Base-by-base conservation (phyloP, 169 alveolate species). In the Cryptosporidium sp. region DNA sequence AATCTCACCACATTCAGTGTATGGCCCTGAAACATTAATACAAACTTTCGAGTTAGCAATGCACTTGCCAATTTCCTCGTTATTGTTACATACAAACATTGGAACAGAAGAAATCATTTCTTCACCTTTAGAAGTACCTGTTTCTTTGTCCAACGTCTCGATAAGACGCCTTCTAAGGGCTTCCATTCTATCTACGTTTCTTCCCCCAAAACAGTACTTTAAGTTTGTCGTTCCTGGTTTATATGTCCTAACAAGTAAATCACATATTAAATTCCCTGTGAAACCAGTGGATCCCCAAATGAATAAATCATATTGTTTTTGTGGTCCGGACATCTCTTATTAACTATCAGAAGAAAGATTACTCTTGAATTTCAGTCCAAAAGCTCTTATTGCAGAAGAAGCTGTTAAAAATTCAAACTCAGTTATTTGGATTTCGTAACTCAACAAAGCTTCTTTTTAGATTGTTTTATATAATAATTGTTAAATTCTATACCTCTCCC, bases 241-340 rank as follows among this genome's bases (percentile, higher is more conserved):
- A n/a, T 62, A 65, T 31, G 89, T 65, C n/a, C 45, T 80, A 6
- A 80, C 89, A 12, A 80, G 41, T 29, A 80, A 55, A 12, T 80
- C 89, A 65, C 89, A 80, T 43, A 80, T 21, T 33, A 80, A 45
- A 65, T 58, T 31, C 18, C 89, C 89, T 10, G 89, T 58, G 21
- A 62, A 80, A 41, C 89, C 89, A 41, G 89, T 80, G n/a, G 69
- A 80, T 67, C 89, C 89, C 89, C 89, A 80, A 61, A 80, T 41
- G 41, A 80, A 80, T 23, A 80, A n/a, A 39, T 80, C 89, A 48
- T 80, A 80, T 80, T 80, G 89, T 41, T 80, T 80, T 73, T 65
- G 89, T 37, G 68, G 59, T 21, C 45, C 52, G 16, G 89, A 80
- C 89, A 80, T 80, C 18, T 62, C 50, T 43, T 10, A 50, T 45